Conservation (phyloP, 352 stramenopile genomes). For the Phytopythium mirpurense region DNA sequence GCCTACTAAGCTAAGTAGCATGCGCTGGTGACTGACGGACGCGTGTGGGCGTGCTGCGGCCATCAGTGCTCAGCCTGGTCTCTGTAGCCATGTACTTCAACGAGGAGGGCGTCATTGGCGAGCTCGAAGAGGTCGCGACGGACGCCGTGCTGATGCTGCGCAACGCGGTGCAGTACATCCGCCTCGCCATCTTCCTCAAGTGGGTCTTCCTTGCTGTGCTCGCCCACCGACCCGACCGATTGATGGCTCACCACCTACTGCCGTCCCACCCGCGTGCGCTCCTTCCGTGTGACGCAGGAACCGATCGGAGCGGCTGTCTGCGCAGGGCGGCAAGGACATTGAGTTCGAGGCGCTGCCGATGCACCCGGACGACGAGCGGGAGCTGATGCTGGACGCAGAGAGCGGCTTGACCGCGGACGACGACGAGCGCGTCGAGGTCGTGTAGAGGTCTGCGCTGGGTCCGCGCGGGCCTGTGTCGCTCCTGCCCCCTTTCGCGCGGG, state of each 20-base stretch:
- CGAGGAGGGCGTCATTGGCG: slow-evolving; percentile 69
- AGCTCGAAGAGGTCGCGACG: slow-evolving; percentile 79
- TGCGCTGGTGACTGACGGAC: too few relatives aligned
- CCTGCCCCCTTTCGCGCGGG: background rate
- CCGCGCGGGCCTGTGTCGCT: background rate
- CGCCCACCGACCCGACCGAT: background rate
- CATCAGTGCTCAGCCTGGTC: slow-evolving; percentile 65
- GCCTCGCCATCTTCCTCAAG: slow-evolving; percentile 84
- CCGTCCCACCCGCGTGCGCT: too few relatives aligned
- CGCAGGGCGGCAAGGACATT: slow-evolving; percentile 49
- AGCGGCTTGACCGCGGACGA: slow-evolving; percentile 32
- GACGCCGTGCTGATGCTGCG: slow-evolving; percentile 73
- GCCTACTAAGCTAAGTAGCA: too few relatives aligned
- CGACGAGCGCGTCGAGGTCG: slow-evolving; percentile 20
- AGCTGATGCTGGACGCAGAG: slow-evolving; percentile 49
- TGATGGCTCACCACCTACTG: background rate
- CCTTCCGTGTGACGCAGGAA: slow-evolving; percentile 30
- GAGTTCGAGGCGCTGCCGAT: slow-evolving; percentile 44
- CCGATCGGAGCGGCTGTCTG: slow-evolving; percentile 36
- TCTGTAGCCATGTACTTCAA: slow-evolving; percentile 84
- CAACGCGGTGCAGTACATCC: slow-evolving; percentile 77
- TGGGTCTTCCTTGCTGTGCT: slow-evolving; percentile 8
- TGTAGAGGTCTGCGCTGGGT: slow-evolving; percentile 14
- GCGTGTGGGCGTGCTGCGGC: too few relatives aligned
- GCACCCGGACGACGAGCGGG: slow-evolving; percentile 34